Percentiles rank a stretch among this genome's conserved stretches.
phyloP scores from a whole-genome alignment of 1,139 yeast genomes.

The Blastobotrys capitulatus region DNA sequence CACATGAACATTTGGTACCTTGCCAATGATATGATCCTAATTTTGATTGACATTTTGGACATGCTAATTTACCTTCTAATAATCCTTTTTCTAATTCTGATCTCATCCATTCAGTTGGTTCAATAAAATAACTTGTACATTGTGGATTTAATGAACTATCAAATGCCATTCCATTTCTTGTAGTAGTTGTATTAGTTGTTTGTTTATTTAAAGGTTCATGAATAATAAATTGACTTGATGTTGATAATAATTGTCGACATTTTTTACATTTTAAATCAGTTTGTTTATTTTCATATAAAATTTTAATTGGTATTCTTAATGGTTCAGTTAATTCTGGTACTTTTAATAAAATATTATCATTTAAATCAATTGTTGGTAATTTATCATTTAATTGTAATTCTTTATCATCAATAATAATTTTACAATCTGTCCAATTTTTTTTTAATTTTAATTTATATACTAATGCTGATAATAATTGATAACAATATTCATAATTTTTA shows the following conservation, averaged over 20 bases:
- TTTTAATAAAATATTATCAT: background rate
- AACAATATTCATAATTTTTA: background rate
- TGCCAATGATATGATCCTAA: conserved; percentile 90
- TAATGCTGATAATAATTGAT: conserved; percentile 6
- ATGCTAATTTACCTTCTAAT: conserved; percentile 76
- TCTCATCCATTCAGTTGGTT: conserved; percentile 91
- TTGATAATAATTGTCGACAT: conserved; percentile 30
- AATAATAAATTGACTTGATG: conserved; percentile 23
- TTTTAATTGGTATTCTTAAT: background rate
- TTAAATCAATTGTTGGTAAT: background rate
- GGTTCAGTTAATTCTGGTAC: background rate
- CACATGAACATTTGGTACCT: conserved; percentile 92
- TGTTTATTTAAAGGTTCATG: conserved; percentile 19
- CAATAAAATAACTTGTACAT: conserved; percentile 84
- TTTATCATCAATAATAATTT: conserved; percentile 11
- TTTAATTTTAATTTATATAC: conserved; percentile 6
- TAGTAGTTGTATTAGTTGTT: conserved; percentile 5
- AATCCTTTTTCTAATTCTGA: conserved; percentile 60
- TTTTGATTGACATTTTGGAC: conserved; percentile 75
- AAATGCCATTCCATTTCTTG: conserved; percentile 31
- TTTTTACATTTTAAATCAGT: conserved; percentile 31
- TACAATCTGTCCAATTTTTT: conserved; percentile 10
- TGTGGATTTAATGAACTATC: conserved; percentile 52
- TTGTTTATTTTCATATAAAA: conserved; percentile 9
- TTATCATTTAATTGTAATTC: conserved; percentile 4